Percentiles rank a stretch among this genome's conserved stretches.
Conservation (phyloP, 2,329 filamentous ascomycete species). For the Alternaria hordeiaustralica region DNA sequence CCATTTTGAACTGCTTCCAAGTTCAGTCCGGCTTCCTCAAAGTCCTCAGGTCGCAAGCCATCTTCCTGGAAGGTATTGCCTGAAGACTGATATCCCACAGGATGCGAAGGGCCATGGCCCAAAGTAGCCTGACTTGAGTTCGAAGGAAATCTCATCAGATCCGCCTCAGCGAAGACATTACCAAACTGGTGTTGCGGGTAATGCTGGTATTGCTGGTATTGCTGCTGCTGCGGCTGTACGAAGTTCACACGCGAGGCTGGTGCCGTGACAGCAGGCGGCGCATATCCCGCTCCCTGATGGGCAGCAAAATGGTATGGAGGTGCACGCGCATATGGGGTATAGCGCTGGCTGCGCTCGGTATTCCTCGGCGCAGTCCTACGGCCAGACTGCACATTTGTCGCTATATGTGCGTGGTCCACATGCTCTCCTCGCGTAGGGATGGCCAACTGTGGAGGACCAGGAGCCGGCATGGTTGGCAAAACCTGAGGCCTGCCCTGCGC, state of each 20-base stretch:
- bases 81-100: neutral
- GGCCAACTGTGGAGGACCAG: neutral
- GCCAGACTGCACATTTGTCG: neutral
- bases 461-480: neutral
- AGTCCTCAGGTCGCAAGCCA: neutral
- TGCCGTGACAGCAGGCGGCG: neutral
- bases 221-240: neutral
- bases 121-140: neutral
- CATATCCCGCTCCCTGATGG: neutral
- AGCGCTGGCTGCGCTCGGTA: neutral
- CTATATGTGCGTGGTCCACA: neutral
- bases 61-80: accelerated
- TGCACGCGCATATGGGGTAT: neutral
- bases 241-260: neutral
- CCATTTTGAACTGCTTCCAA: neutral
- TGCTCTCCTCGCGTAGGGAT: neutral
- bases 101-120: neutral
- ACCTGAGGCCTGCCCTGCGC: neutral
- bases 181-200: neutral
- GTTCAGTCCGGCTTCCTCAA: neutral
- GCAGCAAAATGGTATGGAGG: neutral
- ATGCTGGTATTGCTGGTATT: neutral
- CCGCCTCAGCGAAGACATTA: neutral
- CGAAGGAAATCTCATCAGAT: neutral
- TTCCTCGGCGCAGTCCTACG: neutral